Percentiles rank a stretch among this genome's conserved stretches.
Conservation (phyloP, 495 filamentous ascomycete genomes). For the Bryoglossum gracile region DNA sequence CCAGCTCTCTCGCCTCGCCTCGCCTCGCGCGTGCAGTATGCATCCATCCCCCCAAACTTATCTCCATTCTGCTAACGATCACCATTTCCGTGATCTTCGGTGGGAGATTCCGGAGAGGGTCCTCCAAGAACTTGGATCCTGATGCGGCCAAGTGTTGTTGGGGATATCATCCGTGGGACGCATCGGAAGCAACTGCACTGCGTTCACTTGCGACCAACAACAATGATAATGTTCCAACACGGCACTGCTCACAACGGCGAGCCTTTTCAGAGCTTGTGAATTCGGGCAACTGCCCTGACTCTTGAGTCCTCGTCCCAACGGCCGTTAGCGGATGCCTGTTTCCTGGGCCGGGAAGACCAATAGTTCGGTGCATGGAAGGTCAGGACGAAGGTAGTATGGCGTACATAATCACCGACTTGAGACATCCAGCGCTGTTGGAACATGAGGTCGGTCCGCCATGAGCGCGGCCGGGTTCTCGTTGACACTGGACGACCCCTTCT, state of each 20-base stretch:
- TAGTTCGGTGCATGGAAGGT: too few species aligned
- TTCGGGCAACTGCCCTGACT: neutral
- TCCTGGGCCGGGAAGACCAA: neutral
- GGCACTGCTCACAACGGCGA: too few species aligned
- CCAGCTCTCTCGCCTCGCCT: neutral
- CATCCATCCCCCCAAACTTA: neutral
- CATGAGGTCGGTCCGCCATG: too few species aligned
- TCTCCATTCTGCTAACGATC: neutral
- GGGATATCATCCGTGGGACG: too few species aligned
- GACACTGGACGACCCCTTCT: neutral
- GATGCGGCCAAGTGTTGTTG: too few species aligned
- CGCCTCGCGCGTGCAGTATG: neutral
- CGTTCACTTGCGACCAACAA: too few species aligned
- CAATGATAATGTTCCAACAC: too few species aligned
- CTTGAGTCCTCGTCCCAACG: neutral
- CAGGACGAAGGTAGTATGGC: neutral
- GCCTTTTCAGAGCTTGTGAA: neutral
- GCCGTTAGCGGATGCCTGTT: neutral
- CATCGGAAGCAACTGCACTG: too few species aligned
- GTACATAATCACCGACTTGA: conserved; percentile 7
- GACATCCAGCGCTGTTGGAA: too few species aligned
- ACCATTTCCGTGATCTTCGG: neutral
- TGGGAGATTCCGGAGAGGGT: too few species aligned
- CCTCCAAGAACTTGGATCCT: too few species aligned
- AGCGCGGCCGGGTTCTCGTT: neutral